Percentiles rank a stretch among this genome's conserved stretches.
Conservation (phyloP, 345 rosid species). For the Kernera saxatilis region DNA sequence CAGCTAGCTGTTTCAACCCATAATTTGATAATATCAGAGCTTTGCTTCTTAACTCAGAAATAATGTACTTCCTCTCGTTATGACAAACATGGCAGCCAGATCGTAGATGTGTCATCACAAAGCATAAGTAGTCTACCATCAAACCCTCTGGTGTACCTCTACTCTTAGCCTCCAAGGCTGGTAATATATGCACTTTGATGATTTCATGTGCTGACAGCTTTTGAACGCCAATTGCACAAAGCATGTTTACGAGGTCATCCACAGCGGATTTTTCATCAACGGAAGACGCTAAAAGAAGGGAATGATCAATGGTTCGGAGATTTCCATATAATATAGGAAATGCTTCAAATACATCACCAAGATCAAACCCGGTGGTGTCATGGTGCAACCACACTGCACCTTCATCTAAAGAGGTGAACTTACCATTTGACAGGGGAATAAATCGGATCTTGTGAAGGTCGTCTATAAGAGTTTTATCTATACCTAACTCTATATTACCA, state of each 20-base stretch:
- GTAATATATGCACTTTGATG: slow-evolving; percentile 67
- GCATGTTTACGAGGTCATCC: slow-evolving; percentile 54
- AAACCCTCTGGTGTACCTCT: slow-evolving; percentile 32
- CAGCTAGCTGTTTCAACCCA: slow-evolving; percentile 53
- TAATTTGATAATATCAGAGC: slow-evolving; percentile 68
- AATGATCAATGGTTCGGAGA: slow-evolving; percentile 64
- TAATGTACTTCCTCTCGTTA: slow-evolving; percentile 53
- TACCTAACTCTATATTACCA: slow-evolving; percentile 28
- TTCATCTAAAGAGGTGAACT: slow-evolving; percentile 56
- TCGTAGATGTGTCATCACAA: slow-evolving; percentile 75
- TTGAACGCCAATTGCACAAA: slow-evolving; percentile 65
- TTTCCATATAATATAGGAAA: slow-evolving; percentile 70
- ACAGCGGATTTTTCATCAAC: slow-evolving; percentile 24
- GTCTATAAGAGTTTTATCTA: slow-evolving; percentile 36
- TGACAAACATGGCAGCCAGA: slow-evolving; percentile 64
- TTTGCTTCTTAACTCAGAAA: slow-evolving; percentile 55
- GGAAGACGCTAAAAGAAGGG: slow-evolving; percentile 47
- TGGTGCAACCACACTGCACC: slow-evolving; percentile 83
- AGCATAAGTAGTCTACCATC: slow-evolving; percentile 74
- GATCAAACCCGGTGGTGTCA: slow-evolving; percentile 45
- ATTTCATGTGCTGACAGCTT: slow-evolving; percentile 88
- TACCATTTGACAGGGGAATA: slow-evolving; percentile 79
- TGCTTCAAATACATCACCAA: slow-evolving; percentile 47
- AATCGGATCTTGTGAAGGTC: slow-evolving; percentile 57
- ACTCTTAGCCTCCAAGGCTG: slow-evolving; percentile 45